Evolutionary conservation across 768 basidiomycete species (phyloP).

Genomic region (Lentinula aciculospora): DNA sequence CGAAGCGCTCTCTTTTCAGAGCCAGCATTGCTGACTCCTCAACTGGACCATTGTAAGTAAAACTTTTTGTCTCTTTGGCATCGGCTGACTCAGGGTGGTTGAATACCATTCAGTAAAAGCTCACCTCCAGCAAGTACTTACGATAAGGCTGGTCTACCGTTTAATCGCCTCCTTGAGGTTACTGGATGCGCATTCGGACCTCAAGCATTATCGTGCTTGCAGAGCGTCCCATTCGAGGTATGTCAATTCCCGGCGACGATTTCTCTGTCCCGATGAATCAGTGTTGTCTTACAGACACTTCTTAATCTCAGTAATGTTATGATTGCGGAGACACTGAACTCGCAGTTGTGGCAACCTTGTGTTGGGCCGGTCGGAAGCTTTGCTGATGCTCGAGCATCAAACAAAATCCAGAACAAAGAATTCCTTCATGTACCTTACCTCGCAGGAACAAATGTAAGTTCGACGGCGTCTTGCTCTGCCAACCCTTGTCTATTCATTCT

Average conservation of each 20-base stretch:
- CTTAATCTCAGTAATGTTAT: conserved; percentile 41
- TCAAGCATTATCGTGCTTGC: conserved; percentile 38
- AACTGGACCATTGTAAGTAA: conserved; percentile 49
- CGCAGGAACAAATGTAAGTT: conserved; percentile 49
- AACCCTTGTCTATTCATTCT: no score
- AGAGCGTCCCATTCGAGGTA: conserved; percentile 38
- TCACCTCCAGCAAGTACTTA: conserved; percentile 38
- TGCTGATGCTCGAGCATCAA: conserved; percentile 38
- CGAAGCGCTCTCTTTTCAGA: conserved; percentile 34
- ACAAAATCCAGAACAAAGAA: conserved; percentile 36
- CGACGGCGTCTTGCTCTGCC: conserved; percentile 26
- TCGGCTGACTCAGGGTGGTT: background rate
- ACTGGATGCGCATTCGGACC: conserved; percentile 38
- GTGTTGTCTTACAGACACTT: conserved; percentile 43
- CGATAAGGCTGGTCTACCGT: conserved; percentile 48
- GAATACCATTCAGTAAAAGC: no score
- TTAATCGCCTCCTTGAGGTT: conserved; percentile 34
- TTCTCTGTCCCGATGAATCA: background rate
- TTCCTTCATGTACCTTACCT: conserved; percentile 53
- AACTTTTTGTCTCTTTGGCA: background rate
- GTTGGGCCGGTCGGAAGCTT: conserved; percentile 49
- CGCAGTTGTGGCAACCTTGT: conserved; percentile 53
- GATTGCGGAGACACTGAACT: conserved; percentile 40
- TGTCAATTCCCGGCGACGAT: background rate
- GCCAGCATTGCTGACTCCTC: conserved; percentile 51